Evolutionary conservation across 1,284 basidiomycete species (phyloP), one percentile per base, ranked within the genome.

Genomic region (Naganishia liquefaciens): DNA sequence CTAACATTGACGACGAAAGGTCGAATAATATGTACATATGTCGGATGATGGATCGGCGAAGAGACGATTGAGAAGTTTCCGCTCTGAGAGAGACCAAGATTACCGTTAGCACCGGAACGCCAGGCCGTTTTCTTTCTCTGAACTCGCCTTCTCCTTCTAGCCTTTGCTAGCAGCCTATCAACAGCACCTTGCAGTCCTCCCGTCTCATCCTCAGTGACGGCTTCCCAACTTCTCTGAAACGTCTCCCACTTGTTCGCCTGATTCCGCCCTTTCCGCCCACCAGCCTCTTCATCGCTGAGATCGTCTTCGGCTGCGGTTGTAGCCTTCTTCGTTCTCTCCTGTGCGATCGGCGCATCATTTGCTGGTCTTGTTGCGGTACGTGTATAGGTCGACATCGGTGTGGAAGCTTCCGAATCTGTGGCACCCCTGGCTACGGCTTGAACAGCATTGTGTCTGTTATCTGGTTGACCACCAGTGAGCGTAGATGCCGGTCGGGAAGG

Each of bases 11-110:
- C 2, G 86, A 82, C 0, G 93, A 96, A 1, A 98, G 82, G 77
- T 99, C 95, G 23, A 99, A 81, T 15, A 99, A 80, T 13, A 99
- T 84, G 58, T 96, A 85, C 55, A 98, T 84, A 77, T 99, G 95
- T 28, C 95, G 88, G 69, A 99, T 98, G 74, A 99, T 99, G 7
- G 93, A 92, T 25, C 96, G 85, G 39, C 96, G 88, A 52, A 99
- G 88, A 19, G 96, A 91, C 19, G 89, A 86, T 27, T 94, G 93
- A 0, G 74, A 75, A 42, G 74, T 73, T 25, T 88, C 88, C 37
- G 93, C 77, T 55, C 79, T 80, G 64, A n/a, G n/a, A n/a, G 19
- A 5, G 17, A 69, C 67, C 54, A 25, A 23, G 43, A 17, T 30
- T 33, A 37, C 19, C 2, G 33, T 68, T 54, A 62, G 65, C n/a